phyloP scores from a whole-genome alignment of 2,329 filamentous ascomycete genomes.

The Trichoderma semiorbis region DNA sequence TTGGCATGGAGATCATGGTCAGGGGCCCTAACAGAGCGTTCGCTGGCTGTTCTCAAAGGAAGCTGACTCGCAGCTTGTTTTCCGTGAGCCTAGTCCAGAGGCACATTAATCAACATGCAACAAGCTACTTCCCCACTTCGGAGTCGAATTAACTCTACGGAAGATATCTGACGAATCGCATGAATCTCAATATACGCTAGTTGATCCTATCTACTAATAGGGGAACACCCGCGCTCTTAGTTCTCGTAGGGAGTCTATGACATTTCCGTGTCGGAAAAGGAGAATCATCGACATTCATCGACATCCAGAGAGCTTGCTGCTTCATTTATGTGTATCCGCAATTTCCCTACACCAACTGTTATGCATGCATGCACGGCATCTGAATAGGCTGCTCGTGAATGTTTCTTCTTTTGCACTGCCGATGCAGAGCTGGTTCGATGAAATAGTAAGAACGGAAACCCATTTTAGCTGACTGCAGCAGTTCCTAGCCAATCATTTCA shows the following conservation, averaged over 20 bases:
- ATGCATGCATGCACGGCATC: background rate
- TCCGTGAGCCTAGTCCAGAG: background rate
- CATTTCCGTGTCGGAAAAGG: background rate
- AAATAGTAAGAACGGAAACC: background rate
- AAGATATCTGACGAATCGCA: background rate
- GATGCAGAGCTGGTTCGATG: background rate
- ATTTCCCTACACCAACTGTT: background rate
- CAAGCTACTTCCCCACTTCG: background rate
- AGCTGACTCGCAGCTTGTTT: conserved; percentile 3
- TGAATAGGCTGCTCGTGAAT: background rate
- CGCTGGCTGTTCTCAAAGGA: background rate
- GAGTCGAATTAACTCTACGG: background rate
- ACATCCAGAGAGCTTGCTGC: background rate
- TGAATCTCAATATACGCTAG: background rate
- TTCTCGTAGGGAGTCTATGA: background rate
- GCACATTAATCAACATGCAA: background rate
- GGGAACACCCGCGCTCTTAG: background rate
- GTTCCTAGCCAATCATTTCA: background rate
- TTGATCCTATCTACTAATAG: background rate
- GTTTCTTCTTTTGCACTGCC: background rate
- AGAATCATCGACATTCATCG: background rate
- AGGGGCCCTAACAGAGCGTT: background rate
- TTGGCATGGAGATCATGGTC: conserved; percentile 4
- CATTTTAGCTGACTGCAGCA: background rate
- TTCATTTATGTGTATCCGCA: background rate